Base-by-base conservation (phyloP, 768 basidiomycete species). In the Pisolithus orientalis region DNA sequence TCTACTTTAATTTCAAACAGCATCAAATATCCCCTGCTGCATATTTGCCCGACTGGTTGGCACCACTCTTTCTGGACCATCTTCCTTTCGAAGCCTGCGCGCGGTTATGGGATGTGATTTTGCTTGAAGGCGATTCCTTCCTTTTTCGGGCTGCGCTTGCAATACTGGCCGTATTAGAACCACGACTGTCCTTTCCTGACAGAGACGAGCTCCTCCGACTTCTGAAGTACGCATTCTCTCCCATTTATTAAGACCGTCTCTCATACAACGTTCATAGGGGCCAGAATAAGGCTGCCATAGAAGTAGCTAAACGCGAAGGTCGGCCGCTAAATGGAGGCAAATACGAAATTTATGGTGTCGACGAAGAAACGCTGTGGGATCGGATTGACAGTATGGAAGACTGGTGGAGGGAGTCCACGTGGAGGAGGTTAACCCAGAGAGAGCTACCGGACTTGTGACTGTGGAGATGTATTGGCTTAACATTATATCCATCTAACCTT, bases 1-100 rank as follows among this genome's bases (percentile, higher is more conserved):
- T 95, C 56, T 94, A 92, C 66, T 90, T 92, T 72, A 94, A 94
- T 70, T 94, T 94, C 71, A 92, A 94, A 65, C 90, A 93, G 60
- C 90, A 94, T 64, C 90, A 93, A 56, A 81, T 95, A 61, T 87
- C 91, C 1, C 92, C 93, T 1, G 72, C 83, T 2, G 77, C 83
- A n/a, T 95, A 94, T 72, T 74, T 95, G 14, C 80, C 77, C 0
- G 83, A 84, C 53, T 95, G 93, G 93, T 60, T 95, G 27, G 61
- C 87, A 29, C 82, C 92, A 0, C 71, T 93, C 14, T 95, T 92
- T 65, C 68, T 91, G 37, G 78, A 90, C 57, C 90, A 93, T 64
- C 72, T 95, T n/a, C 90, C 91, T 0, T 88, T 95, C 64, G 93
- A 94, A 60, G 87, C 88, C 6, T 90, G 90, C 56, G 90, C 90